Evolutionary conservation across 768 basidiomycete species (phyloP).

Genomic region (Pleurotus eryngii): DNA sequence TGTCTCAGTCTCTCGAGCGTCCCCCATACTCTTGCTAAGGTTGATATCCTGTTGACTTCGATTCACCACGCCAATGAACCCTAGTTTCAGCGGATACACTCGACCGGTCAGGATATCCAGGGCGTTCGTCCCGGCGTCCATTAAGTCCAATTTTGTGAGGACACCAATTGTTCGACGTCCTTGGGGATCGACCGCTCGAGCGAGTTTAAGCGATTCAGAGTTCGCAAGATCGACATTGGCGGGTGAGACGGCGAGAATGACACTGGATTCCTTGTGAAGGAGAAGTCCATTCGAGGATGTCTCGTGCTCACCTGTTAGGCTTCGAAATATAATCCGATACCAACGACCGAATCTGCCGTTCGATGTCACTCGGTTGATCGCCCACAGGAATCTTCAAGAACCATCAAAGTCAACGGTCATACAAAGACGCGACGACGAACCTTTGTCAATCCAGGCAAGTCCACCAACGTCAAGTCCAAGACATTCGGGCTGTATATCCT

Average conservation of each 20-base stretch:
- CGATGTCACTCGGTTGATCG: slow-evolving; percentile 97
- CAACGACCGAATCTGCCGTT: slow-evolving; percentile 90
- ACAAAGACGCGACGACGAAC: slow-evolving; percentile 34
- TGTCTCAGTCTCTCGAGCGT: slow-evolving; percentile 79
- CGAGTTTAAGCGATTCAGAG: slow-evolving; percentile 95
- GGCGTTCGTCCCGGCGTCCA: slow-evolving; percentile 99
- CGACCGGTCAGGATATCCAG: slow-evolving; percentile 94
- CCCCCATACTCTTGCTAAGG: slow-evolving; percentile 76
- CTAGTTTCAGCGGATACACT: slow-evolving; percentile 95
- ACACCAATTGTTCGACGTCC: slow-evolving; percentile 96
- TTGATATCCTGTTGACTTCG: slow-evolving; percentile 98
- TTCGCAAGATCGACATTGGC: slow-evolving; percentile 99
- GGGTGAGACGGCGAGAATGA: slow-evolving; percentile 94
- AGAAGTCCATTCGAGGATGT: too few species aligned
- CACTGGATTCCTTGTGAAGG: slow-evolving; percentile 40
- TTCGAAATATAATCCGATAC: slow-evolving; percentile 97
- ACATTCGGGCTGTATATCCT: slow-evolving; percentile 96
- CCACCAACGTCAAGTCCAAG: slow-evolving; percentile 92
- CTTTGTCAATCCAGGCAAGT: slow-evolving; percentile 96
- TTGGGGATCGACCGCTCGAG: slow-evolving; percentile 92
- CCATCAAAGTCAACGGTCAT: background rate
- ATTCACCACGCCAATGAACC: slow-evolving; percentile 98
- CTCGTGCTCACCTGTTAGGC: slow-evolving; percentile 73
- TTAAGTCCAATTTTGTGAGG: slow-evolving; percentile 94
- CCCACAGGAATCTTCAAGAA: slow-evolving; percentile 80